Conservation (phyloP, 768 basidiomycete genomes). For the Leccinum fibrillosum region DNA sequence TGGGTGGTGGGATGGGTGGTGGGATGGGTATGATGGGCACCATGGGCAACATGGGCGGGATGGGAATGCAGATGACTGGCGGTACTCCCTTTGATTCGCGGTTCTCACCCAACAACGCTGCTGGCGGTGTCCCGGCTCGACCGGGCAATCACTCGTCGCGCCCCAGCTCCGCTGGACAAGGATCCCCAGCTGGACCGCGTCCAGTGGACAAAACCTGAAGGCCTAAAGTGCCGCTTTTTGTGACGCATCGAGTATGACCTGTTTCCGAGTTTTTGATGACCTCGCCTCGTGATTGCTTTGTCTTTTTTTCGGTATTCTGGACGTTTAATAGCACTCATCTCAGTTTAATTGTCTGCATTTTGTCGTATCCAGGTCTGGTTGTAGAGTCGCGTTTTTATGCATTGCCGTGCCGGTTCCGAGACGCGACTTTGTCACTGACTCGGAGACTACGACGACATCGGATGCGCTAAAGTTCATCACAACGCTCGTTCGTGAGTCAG, state of each 20-base stretch:
- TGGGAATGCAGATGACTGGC: constrained; percentile 61
- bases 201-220: constrained; percentile 31
- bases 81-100: constrained; percentile 58
- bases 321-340: constrained; percentile 16
- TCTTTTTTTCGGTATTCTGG: constrained; percentile 13
- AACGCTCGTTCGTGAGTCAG: constrained; percentile 26
- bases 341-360: constrained; percentile 16
- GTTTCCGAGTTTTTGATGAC: constrained; percentile 10
- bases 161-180: constrained; percentile 50
- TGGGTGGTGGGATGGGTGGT: constrained; percentile 33
- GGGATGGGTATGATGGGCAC: constrained; percentile 14
- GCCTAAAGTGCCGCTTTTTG: constrained; percentile 1
- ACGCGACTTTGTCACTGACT: constrained; percentile 7
- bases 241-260: background rate
- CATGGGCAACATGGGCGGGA: constrained; percentile 39
- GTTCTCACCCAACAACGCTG: constrained; percentile 38
- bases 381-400: constrained; percentile 6
- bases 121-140: constrained; percentile 27
- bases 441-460: background rate
- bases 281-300: constrained; percentile 3
- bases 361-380: constrained; percentile 5
- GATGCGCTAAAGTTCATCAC: background rate
- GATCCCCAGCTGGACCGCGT: constrained; percentile 46
- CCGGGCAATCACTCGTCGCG: constrained; percentile 38
- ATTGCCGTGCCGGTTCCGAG: background rate